A percentile compares a stretch with the other conserved stretches of the same genome.
These are phyloP conservation scores for Carex arenaria DNA, from an alignment of 202 grass and related monocot species.

Conservation along the genomic window DNA sequence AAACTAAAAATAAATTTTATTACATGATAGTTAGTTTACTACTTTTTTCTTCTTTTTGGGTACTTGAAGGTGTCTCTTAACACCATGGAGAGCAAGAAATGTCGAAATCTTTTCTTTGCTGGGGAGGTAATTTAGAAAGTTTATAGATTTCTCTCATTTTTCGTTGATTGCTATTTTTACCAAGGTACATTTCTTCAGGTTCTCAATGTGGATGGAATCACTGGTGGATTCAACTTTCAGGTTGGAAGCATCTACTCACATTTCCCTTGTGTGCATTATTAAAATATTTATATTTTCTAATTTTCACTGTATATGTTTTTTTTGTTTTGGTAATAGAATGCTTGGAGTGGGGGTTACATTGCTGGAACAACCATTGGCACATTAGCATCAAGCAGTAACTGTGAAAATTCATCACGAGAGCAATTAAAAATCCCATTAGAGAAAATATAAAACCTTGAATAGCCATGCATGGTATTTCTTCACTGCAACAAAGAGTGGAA, in stretches of 20 bases:
- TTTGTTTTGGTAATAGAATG: conserved; percentile 51
- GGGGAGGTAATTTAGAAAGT: conserved; percentile 63
- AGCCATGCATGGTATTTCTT: neutral
- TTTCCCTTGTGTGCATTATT: neutral
- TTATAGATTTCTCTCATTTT: conserved; percentile 20
- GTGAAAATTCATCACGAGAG: conserved; percentile 18
- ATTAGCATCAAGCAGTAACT: conserved; percentile 29
- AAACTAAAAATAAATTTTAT: conserved; percentile 4
- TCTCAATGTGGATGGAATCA: conserved; percentile 79
- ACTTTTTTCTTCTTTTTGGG: neutral
- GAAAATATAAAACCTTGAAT: conserved; percentile 19
- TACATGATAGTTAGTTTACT: conserved; percentile 14
- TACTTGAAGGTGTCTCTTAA: conserved; percentile 55
- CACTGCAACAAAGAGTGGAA: conserved; percentile 14
- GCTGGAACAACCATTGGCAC: conserved; percentile 77
- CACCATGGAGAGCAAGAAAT: conserved; percentile 93
- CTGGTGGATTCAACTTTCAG: conserved; percentile 98
- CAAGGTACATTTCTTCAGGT: conserved; percentile 35
- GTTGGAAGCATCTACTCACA: conserved; percentile 7
- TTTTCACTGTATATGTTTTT: neutral
- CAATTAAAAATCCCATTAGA: conserved; percentile 27
- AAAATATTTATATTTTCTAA: neutral
- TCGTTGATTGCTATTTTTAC: conserved; percentile 9
- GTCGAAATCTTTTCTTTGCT: conserved; percentile 74
- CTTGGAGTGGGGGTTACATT: conserved; percentile 84